Evolutionary conservation across 2,329 filamentous ascomycete species (phyloP).

Genomic region (Cadophora malorum): DNA sequence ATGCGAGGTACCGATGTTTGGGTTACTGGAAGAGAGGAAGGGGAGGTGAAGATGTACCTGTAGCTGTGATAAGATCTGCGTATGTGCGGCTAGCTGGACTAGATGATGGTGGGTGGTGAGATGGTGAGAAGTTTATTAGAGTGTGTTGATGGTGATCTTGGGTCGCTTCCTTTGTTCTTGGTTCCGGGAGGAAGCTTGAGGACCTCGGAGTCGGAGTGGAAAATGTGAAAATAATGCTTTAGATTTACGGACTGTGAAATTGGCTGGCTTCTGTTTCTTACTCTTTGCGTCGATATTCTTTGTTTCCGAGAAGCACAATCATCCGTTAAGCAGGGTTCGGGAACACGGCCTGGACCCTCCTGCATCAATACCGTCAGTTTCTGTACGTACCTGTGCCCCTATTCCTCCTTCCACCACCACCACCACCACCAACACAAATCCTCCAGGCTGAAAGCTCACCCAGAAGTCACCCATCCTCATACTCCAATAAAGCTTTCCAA

Average conservation of each 20-base stretch:
- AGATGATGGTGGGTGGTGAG: neutral
- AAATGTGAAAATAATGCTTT: no score
- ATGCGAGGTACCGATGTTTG: neutral
- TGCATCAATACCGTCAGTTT: neutral
- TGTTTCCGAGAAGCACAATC: neutral
- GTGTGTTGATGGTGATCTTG: neutral
- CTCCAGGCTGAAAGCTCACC: constrained; percentile 3
- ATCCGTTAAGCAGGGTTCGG: neutral
- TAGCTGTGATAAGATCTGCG: neutral
- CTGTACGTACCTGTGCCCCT: neutral
- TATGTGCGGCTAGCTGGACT: neutral
- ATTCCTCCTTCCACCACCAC: neutral
- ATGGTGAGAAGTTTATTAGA: neutral
- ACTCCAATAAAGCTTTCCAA: neutral
- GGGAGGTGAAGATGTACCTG: neutral
- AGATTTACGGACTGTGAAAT: neutral
- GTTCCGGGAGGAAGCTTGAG: neutral
- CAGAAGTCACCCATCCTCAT: neutral
- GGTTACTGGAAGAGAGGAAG: neutral
- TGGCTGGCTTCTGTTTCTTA: neutral
- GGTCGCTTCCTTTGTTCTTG: neutral
- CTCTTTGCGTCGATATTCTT: neutral
- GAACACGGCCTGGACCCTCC: neutral
- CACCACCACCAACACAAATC: neutral
- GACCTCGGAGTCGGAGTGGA: neutral